Conservation (phyloP, 208 protist species). For the Acanthamoeba lugdunensis region DNA sequence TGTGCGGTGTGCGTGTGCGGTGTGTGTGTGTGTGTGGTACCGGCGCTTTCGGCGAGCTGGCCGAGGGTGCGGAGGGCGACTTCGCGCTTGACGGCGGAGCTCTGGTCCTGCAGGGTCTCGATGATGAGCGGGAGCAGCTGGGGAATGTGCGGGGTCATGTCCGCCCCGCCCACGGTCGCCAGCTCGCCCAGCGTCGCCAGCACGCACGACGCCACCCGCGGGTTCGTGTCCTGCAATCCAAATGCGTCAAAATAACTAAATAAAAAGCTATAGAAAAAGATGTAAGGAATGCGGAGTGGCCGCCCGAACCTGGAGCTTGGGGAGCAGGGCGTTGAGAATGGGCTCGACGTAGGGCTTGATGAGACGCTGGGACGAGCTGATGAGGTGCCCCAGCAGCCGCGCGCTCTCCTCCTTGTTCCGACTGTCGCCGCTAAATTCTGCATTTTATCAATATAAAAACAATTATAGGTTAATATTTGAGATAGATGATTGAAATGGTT, state of each 20-base stretch:
- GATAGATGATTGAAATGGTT: too few relatives aligned
- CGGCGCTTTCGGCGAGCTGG: slow-evolving; percentile 81
- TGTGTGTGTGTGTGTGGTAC: not conserved
- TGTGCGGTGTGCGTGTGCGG: too few relatives aligned
- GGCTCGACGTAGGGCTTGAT: slow-evolving; percentile 89
- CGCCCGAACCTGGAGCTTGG: slow-evolving; percentile 79
- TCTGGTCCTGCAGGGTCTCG: slow-evolving; percentile 89
- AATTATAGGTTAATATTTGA: too few relatives aligned
- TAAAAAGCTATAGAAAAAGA: too few relatives aligned
- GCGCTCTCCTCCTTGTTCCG: slow-evolving; percentile 88
- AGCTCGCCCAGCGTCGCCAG: slow-evolving; percentile 89
- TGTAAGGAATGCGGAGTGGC: too few relatives aligned
- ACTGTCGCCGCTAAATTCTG: slow-evolving; percentile 83
- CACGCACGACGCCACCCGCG: slow-evolving; percentile 75
- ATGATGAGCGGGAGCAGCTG: slow-evolving; percentile 90
- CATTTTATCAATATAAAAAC: too few relatives aligned
- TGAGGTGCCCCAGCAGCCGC: slow-evolving; percentile 87
- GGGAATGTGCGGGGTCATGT: slow-evolving; percentile 85
- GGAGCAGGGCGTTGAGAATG: slow-evolving; percentile 87
- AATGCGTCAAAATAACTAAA: too few relatives aligned
- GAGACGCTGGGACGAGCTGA: slow-evolving; percentile 84
- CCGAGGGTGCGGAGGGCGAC: slow-evolving; percentile 86
- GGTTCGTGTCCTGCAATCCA: not conserved
- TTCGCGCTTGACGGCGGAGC: slow-evolving; percentile 82
- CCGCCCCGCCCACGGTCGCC: slow-evolving; percentile 83